Conservation (phyloP, 139 green algal genomes). For the Coccomyxa sp. region DNA sequence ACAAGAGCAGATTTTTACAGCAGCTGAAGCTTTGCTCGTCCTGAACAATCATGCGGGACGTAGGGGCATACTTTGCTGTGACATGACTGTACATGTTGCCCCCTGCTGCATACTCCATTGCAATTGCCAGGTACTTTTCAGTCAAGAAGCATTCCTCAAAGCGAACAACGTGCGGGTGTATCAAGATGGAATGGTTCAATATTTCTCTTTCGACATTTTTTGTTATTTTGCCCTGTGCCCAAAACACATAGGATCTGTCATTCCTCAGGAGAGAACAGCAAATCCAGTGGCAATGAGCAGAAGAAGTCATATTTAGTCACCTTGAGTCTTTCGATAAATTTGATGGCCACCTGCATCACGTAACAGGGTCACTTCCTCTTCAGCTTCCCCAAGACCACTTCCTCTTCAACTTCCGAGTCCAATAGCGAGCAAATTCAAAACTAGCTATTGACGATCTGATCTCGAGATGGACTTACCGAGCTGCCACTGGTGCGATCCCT, state of each 20-base stretch:
- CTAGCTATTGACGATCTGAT: background rate
- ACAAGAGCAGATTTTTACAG: background rate
- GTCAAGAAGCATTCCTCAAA: constrained; percentile 48
- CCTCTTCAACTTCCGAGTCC: background rate
- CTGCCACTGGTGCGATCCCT: background rate
- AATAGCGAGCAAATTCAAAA: background rate
- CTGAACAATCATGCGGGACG: background rate
- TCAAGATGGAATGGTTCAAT: constrained; percentile 4
- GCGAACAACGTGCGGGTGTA: constrained; percentile 16
- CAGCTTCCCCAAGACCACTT: background rate
- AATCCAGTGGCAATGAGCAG: background rate
- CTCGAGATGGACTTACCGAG: background rate
- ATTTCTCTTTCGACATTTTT: constrained; percentile 7
- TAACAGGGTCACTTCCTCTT: background rate
- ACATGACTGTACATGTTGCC: constrained; percentile 64
- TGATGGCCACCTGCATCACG: constrained; percentile 3
- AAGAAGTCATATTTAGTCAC: background rate
- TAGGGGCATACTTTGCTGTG: constrained; percentile 8
- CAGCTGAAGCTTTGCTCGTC: background rate
- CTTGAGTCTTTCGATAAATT: background rate
- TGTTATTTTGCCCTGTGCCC: background rate
- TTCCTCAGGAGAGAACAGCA: background rate
- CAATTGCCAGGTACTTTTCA: constrained; percentile 61
- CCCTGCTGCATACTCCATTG: constrained; percentile 78
- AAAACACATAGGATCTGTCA: background rate